Conservation (phyloP, 306 rosid genomes). For the Acmispon strigosus region DNA sequence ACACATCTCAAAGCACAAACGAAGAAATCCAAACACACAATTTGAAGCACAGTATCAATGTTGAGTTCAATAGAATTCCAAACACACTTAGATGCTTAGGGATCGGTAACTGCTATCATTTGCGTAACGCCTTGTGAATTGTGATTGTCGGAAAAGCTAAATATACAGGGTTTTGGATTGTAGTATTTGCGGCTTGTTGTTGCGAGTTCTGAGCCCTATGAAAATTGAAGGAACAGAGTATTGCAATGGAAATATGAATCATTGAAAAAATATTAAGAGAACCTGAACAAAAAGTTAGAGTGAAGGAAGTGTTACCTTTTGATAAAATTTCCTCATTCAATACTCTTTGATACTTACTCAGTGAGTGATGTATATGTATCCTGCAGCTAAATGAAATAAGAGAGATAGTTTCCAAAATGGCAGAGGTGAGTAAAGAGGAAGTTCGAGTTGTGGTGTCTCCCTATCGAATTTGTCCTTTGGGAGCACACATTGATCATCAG, state of each 20-base stretch:
- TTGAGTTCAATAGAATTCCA: too few species aligned
- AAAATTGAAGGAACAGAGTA: neutral
- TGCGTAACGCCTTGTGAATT: neutral
- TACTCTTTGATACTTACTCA: neutral
- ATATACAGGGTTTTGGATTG: neutral
- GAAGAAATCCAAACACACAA: too few species aligned
- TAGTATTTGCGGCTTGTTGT: neutral
- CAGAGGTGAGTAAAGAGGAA: constrained; percentile 38
- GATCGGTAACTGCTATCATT: neutral
- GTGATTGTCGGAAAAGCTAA: neutral
- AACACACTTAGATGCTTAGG: neutral
- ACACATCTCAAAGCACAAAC: too few species aligned
- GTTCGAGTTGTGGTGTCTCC: constrained; percentile 83
- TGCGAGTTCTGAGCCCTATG: neutral
- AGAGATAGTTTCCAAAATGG: constrained; percentile 52
- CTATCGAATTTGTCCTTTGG: constrained; percentile 92
- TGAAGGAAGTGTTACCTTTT: neutral
- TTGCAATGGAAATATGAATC: neutral
- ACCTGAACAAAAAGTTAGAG: neutral
- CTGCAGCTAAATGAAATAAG: constrained; percentile 57
- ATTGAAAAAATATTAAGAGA: neutral
- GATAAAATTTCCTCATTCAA: neutral
- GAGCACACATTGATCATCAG: constrained; percentile 99
- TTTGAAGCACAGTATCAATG: too few species aligned
- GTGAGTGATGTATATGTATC: neutral